Evolutionary conservation across 2,329 filamentous ascomycete genomes (phyloP).

Genomic region (Westerdykella ornata): DNA sequence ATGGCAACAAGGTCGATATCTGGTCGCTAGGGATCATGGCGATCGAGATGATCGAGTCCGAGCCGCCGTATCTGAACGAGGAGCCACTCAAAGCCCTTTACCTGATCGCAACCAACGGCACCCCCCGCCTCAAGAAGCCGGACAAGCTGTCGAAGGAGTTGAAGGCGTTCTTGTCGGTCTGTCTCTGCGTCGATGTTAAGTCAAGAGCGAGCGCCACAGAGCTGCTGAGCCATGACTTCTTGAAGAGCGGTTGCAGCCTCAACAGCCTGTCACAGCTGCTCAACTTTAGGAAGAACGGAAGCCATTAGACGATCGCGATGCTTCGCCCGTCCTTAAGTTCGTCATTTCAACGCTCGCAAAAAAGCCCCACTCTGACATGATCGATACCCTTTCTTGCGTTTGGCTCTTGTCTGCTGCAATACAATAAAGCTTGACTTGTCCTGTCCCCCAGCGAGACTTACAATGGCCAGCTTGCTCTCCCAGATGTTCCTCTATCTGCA

Average conservation of each 20-base stretch:
- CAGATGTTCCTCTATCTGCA: no score
- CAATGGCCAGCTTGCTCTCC: no score
- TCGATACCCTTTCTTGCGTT: conserved; percentile 6
- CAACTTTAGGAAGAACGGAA: conserved; percentile 69
- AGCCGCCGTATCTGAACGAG: conserved; percentile 96
- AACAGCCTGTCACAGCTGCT: conserved; percentile 79
- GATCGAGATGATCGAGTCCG: conserved; percentile 99
- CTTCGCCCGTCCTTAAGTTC: background rate
- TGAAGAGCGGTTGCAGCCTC: conserved; percentile 83
- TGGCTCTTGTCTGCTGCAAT: no score
- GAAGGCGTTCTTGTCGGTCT: conserved; percentile 93
- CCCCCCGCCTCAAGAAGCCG: conserved; percentile 92
- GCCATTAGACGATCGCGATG: conserved; percentile 30
- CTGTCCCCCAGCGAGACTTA: no score
- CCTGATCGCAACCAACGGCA: conserved; percentile 95
- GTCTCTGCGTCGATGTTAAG: conserved; percentile 93
- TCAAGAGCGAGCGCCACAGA: conserved; percentile 87
- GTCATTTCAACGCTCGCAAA: conserved; percentile 1
- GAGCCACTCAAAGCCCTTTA: conserved; percentile 96
- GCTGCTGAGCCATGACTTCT: conserved; percentile 83
- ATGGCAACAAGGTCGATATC: conserved; percentile 95
- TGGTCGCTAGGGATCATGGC: conserved; percentile 99
- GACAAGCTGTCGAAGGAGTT: conserved; percentile 97
- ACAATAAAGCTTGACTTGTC: no score
- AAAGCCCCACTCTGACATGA: conserved; percentile 4